Percentiles rank a stretch among this genome's conserved stretches.
phyloP scores from a whole-genome alignment of 176 grass and related monocot genomes.

The Bromus sterilis region DNA sequence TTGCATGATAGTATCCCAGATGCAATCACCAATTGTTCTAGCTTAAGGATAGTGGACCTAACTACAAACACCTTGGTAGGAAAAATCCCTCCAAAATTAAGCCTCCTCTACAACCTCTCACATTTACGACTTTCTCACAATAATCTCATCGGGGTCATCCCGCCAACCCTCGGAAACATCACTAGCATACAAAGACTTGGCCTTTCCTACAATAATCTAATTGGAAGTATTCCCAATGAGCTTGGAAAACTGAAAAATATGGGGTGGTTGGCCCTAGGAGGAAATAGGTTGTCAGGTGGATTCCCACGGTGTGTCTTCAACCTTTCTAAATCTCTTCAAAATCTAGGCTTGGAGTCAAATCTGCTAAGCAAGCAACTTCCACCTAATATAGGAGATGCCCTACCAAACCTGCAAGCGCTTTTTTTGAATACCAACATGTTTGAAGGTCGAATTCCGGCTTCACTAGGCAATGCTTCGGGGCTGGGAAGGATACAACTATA shows the following conservation, averaged over 20 bases:
- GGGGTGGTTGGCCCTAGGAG: fast-evolving
- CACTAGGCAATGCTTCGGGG: not conserved
- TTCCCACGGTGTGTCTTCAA: not conserved
- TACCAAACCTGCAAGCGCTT: not conserved
- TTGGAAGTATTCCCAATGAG: not conserved
- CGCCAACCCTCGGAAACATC: not conserved
- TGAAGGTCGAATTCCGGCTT: slow-evolving; percentile 17
- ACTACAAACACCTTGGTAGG: not conserved
- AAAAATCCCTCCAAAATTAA: not conserved
- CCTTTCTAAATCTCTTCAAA: not conserved
- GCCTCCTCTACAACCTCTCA: not conserved
- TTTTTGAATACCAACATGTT: not conserved
- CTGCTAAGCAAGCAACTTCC: not conserved
- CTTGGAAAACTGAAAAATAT: not conserved
- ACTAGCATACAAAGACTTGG: not conserved
- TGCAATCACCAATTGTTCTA: not conserved
- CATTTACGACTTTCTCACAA: not conserved
- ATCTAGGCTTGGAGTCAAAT: fast-evolving
- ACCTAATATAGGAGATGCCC: not conserved
- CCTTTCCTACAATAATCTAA: not conserved
- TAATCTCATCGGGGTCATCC: slow-evolving; percentile 3
- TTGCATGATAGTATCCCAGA: not conserved
- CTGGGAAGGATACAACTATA: not conserved
- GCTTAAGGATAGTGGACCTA: not conserved
- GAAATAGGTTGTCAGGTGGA: not conserved